Evolutionary conservation across 805 yeast genomes (phyloP).

Genomic region (Wickerhamomyces mucosus): DNA sequence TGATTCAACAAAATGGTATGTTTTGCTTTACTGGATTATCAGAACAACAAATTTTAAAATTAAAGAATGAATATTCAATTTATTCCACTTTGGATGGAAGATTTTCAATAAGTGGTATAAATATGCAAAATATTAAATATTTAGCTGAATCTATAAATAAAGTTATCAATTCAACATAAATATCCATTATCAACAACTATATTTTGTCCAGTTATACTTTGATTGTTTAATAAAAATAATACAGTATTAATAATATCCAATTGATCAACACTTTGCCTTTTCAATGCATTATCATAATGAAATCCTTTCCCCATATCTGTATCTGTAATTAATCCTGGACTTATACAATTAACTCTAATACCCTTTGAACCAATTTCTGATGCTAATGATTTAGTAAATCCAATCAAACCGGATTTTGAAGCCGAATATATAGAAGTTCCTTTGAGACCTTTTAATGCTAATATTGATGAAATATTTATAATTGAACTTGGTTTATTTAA

Average conservation of each 20-base stretch:
- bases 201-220: constrained; percentile 22
- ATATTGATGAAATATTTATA: constrained; percentile 57
- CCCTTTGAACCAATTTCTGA: constrained; percentile 42
- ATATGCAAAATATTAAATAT: constrained; percentile 68
- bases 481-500: constrained; percentile 29
- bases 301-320: constrained; percentile 45
- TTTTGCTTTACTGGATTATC: constrained; percentile 83
- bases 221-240: constrained; percentile 13
- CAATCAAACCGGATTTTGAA: constrained; percentile 59
- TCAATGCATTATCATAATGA: constrained; percentile 12
- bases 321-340: constrained; percentile 58
- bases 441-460: constrained; percentile 36
- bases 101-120: constrained; percentile 84
- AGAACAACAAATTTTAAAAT: constrained; percentile 57
- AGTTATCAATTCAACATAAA: constrained; percentile 9
- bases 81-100: constrained; percentile 90
- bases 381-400: constrained; percentile 52
- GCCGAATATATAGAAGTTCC: constrained; percentile 66
- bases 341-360: constrained; percentile 53
- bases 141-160: constrained; percentile 51
- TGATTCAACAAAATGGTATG: constrained; percentile 91
- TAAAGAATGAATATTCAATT: constrained; percentile 65
- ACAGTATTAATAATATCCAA: constrained; percentile 18
- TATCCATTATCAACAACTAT: constrained; percentile 23
- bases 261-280: constrained; percentile 10